Conservation (phyloP, 2,329 filamentous ascomycete genomes). For the Colletotrichum agaves region DNA sequence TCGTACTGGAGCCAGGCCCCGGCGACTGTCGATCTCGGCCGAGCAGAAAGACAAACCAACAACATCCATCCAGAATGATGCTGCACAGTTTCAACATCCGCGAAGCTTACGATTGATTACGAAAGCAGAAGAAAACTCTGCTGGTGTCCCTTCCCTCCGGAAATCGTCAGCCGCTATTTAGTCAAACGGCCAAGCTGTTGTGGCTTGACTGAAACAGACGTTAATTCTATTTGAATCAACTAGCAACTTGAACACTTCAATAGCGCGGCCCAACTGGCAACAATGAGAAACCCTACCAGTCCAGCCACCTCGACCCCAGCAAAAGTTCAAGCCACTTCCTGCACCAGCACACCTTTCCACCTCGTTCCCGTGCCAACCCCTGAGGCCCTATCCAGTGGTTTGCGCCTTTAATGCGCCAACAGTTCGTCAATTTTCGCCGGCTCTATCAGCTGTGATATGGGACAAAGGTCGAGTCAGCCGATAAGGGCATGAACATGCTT, state of each 20-base stretch:
- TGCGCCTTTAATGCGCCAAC: not conserved
- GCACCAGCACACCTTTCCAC: not conserved
- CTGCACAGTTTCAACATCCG: not conserved
- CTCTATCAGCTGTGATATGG: too few relatives aligned
- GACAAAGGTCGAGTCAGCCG: too few relatives aligned
- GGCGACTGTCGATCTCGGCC: not conserved
- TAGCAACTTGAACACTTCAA: slow-evolving; percentile 14
- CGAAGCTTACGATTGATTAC: not conserved
- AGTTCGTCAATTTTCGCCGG: not conserved
- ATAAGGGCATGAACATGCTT: too few relatives aligned
- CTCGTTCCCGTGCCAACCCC: not conserved
- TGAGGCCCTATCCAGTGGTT: too few relatives aligned
- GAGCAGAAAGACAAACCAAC: not conserved
- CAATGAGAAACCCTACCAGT: not conserved
- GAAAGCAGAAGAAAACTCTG: not conserved
- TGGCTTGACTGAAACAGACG: not conserved
- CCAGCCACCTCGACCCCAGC: not conserved
- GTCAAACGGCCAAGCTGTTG: slow-evolving; percentile 7
- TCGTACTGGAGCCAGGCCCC: not conserved
- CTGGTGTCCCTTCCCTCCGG: too few relatives aligned
- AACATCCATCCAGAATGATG: not conserved
- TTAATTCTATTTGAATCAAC: slow-evolving; percentile 22
- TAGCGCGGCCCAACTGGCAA: slow-evolving; percentile 17
- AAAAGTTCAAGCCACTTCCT: slow-evolving; percentile 9
- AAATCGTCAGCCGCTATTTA: not conserved